These are phyloP conservation scores for Blepharisma undulans DNA, from an alignment of 169 alveolate genomes.

Conservation along the genomic window DNA sequence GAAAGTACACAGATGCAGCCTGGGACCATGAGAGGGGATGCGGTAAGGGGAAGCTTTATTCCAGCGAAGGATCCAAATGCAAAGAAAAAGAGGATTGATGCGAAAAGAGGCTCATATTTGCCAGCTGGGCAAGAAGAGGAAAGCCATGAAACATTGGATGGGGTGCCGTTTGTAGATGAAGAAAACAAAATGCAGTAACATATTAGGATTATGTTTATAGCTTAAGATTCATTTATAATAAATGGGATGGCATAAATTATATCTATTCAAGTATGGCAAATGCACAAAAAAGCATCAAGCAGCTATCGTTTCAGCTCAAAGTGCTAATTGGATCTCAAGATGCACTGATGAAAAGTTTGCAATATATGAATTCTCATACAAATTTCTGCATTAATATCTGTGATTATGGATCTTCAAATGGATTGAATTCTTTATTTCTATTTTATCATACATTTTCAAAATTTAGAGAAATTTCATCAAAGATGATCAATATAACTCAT, in stretches of 20 bases:
- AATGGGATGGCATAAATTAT: neutral
- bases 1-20: neutral
- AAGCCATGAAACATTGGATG: neutral
- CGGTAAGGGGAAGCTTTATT: slow-evolving; percentile 24
- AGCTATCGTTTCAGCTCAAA: neutral
- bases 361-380: too few relatives aligned
- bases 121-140: neutral
- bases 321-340: neutral
- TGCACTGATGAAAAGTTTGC: neutral
- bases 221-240: neutral
- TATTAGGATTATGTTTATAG: neutral
- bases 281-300: neutral
- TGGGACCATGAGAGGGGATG: neutral
- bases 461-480: neutral
- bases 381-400: neutral
- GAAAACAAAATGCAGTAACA: neutral
- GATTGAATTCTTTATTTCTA: neutral
- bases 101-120: neutral
- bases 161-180: neutral
- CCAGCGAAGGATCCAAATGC: slow-evolving; percentile 18
- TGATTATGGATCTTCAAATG: neutral
- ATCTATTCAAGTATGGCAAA: neutral
- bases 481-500: neutral
- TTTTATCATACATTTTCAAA: neutral
- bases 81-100: neutral